Percentiles rank a stretch among this genome's conserved stretches.
Conservation (phyloP, 345 rosid genomes). For the Hevea brasiliensis region DNA sequence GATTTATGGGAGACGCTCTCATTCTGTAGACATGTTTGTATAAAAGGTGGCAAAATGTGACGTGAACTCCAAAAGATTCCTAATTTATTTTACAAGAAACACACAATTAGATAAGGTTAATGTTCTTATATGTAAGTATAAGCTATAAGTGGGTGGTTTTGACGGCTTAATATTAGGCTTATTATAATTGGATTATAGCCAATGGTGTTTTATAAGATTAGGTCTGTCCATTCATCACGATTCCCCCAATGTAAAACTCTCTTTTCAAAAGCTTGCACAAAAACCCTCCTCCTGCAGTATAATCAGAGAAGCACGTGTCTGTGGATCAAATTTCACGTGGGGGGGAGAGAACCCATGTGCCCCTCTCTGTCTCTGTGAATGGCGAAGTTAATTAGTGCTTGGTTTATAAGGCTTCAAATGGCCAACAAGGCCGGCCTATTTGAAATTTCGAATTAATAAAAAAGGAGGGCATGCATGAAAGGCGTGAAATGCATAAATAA, state of each 20-base stretch:
- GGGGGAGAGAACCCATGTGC: constrained; percentile 35
- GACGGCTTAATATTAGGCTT: background rate
- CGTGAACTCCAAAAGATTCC: constrained; percentile 50
- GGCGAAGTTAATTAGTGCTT: background rate
- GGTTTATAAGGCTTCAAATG: constrained; percentile 6
- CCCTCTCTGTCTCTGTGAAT: background rate
- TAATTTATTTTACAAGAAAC: background rate
- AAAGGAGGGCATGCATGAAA: too few relatives aligned
- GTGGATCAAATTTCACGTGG: constrained; percentile 47
- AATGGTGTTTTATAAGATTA: constrained; percentile 1
- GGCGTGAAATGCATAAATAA: too few relatives aligned
- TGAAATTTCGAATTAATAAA: background rate
- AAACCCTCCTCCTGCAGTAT: too few relatives aligned
- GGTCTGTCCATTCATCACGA: too few relatives aligned
- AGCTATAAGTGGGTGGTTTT: background rate
- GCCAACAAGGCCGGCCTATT: constrained; percentile 12
- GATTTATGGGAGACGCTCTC: constrained; percentile 29
- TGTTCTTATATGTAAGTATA: too few relatives aligned
- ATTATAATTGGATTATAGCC: background rate
- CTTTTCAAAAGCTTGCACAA: constrained; percentile 14
- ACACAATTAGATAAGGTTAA: background rate
- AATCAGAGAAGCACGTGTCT: constrained; percentile 44
- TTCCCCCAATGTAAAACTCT: background rate
- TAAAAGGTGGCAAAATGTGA: constrained; percentile 39
- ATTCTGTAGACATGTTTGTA: constrained; percentile 48